Base-by-base conservation (phyloP, 129 eudicot genomes). In the Arctium lappa region DNA sequence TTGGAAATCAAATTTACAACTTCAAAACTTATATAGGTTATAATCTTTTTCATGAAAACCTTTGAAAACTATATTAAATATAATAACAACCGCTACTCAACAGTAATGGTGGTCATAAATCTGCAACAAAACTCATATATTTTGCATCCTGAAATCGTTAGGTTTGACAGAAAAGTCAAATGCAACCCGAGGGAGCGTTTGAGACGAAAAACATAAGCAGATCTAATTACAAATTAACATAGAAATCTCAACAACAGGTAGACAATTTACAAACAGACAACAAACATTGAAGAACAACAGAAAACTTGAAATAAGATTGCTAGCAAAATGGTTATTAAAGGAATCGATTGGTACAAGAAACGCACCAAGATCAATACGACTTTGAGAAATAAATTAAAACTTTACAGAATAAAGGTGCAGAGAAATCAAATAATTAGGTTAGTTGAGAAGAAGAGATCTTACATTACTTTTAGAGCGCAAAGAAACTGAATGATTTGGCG, bases 151-250 rank as follows among this genome's bases (percentile, higher is more conserved):
- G 66, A 44, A 80, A 31, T 70, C 34, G 12, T 69, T 69, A 68
- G 68, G 69, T 79, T 75, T 79, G 36, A 70, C 73, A 50, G 8
- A 32, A 48, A 69, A 48, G 13, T 32, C 22, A 72, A 70, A 16
- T 2, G n/a, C 36, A 12, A 50, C 12, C 33, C 37, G 16, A 29
- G 37, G 53, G 65, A 31, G 31, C 9, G 32, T 32, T 76, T 33
- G 80, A 50, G 27, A 76, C 80, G 5, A 80, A 44, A 27, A 75
- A 75, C 71, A 75, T 39, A 46, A 76, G 27, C 82, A 83, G 77
- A 70, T 83, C 72, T 33, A 3, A n/a, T 44, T 15, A 36, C 3
- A 69, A 48, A 12, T 13, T 34, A 44, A 44, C 72, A 82, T 29
- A 69, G 18, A 68, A 12, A 82, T 48, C 62, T 33, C 13, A 46